Evolutionary conservation across 2,329 filamentous ascomycete species (phyloP), one percentile per base, ranked within the genome.

Genomic region (Dactylellina leptospora): DNA sequence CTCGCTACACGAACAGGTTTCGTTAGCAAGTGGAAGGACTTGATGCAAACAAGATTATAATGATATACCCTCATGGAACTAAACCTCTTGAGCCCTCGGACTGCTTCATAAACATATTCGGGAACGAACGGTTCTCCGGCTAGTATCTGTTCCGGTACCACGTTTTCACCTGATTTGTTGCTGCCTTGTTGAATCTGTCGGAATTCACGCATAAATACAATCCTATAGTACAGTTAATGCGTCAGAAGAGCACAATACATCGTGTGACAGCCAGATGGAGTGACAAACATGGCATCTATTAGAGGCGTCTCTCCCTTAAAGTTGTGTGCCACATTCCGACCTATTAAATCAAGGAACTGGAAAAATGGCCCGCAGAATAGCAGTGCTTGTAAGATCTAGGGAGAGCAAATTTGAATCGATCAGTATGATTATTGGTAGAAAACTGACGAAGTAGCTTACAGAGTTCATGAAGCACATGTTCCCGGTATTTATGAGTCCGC

Each of bases 401-500:
- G 5, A 2, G 9, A 20, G 20, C 6, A 50, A 27, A 28, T 56
- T 38, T 23, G 60, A 10, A 40, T 10, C 16, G 36, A 3, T 16
- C 30, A 6, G 28, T 22, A 44, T n/a, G 16, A 44, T 8, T 16
- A 54, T 9, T 50, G 6, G 28, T n/a, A 22, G 18, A 56, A 38
- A 51, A 13, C 38, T 36, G 11, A n/a, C 22, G 44, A 10, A 16
- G 16, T 2, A 9, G 22, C 27, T 82, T 84, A 96, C 93, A 74
- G 95, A 97, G 83, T 97, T 99, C 95, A 99, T 97, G 82, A 99
- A 99, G 81, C 95, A 99, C 91, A 97, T 96, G 79, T 99, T 97
- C 53, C 95, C 95, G 40, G 93, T 96, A 81, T 99, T 99, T 76
- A 96, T 90, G 78, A 99, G 85, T 51, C 95, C 95, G 75, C 93